These are phyloP conservation scores for Wickerhamomyces sp. DNA, from an alignment of 1,139 yeast species.

Conservation along the genomic window DNA sequence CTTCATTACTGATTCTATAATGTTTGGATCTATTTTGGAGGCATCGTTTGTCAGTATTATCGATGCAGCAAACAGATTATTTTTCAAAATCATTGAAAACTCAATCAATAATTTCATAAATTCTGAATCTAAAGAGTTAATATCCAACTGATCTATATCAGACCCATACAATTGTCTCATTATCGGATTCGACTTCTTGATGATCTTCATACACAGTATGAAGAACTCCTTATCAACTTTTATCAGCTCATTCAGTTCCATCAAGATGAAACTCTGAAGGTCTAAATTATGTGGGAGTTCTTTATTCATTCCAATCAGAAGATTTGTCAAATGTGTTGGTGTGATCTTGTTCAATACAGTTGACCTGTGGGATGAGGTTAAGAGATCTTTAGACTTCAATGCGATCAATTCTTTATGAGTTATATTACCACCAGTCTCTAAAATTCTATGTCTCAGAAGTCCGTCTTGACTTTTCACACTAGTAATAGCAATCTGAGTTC, in stretches of 20 bases:
- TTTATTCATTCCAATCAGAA: constrained; percentile 1
- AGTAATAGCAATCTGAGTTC: too few species aligned
- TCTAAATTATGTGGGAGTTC: not conserved
- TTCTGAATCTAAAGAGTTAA: not conserved
- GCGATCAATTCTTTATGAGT: constrained; percentile 3
- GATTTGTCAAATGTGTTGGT: constrained; percentile 3
- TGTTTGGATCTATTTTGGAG: not conserved
- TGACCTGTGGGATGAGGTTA: not conserved
- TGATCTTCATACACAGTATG: not conserved
- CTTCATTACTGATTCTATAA: constrained; percentile 5
- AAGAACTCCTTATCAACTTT: not conserved
- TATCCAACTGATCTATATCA: not conserved
- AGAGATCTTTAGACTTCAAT: constrained; percentile 1
- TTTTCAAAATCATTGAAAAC: constrained; percentile 2
- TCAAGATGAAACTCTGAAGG: constrained; percentile 4
- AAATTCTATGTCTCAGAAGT: not conserved
- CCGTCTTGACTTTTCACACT: too few species aligned
- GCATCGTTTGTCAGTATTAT: constrained; percentile 1
- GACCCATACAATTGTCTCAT: not conserved
- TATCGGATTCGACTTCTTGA: constrained; percentile 1
- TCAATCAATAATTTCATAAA: constrained; percentile 1
- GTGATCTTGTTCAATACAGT: not conserved
- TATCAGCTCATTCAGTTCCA: constrained; percentile 2
- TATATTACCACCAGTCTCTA: constrained; percentile 11
- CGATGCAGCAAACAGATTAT: not conserved